These are phyloP conservation scores for Brassica hybrid DNA, from an alignment of 441 rosid species.

Conservation along the genomic window DNA sequence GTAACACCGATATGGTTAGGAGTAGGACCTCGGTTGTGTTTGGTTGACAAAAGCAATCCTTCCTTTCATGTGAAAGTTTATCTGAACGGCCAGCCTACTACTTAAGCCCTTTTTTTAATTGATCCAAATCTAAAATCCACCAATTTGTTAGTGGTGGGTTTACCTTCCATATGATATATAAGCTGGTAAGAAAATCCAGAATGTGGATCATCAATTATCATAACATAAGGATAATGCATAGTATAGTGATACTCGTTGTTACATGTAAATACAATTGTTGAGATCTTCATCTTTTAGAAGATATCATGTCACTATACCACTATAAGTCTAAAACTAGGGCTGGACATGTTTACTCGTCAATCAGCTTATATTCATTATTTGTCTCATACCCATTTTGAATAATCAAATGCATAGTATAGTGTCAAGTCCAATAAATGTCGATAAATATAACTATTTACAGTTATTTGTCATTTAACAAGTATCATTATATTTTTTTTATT, in stretches of 20 bases:
- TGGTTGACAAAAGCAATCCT: constrained; percentile 8
- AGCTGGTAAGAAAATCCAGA: not conserved
- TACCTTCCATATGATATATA: not conserved
- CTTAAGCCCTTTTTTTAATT: not conserved
- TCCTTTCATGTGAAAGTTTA: constrained; percentile 5
- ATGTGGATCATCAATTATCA: not conserved
- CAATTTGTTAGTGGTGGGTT: not conserved
- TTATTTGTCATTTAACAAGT: too few species aligned
- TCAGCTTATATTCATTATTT: too few species aligned
- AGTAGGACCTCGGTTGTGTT: constrained; percentile 13
- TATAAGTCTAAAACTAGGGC: too few species aligned
- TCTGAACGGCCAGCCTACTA: not conserved
- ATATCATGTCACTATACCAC: not conserved
- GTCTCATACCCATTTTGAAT: too few species aligned
- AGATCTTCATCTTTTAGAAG: not conserved
- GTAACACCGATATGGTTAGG: constrained; percentile 23
- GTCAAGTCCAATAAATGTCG: too few species aligned
- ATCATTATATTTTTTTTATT: too few species aligned
- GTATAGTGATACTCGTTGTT: not conserved
- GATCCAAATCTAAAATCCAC: not conserved
- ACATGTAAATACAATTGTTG: not conserved
- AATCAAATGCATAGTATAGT: too few species aligned
- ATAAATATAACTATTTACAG: too few species aligned
- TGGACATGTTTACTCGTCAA: not conserved
- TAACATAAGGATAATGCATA: not conserved